These are phyloP conservation scores for Phylloporus scabripes DNA, from an alignment of 768 basidiomycete species.

Conservation along the genomic window DNA sequence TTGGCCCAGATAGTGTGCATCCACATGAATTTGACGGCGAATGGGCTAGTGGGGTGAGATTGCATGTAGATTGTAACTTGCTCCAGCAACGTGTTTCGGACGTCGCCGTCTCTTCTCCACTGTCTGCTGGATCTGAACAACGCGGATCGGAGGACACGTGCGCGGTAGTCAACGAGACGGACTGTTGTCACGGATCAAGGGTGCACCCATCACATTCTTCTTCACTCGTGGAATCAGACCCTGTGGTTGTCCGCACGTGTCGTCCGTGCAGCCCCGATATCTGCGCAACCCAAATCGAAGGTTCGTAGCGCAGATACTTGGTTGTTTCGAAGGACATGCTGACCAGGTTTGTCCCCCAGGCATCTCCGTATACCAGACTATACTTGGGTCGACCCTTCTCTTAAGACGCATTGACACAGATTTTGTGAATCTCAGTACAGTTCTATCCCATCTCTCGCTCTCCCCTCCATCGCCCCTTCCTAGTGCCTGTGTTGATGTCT, in stretches of 20 bases:
- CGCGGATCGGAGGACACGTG: conserved; percentile 1
- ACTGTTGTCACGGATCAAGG: conserved; percentile 3
- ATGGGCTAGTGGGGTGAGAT: conserved; percentile 23
- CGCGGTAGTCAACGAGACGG: conserved; percentile 5
- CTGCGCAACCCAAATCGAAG: conserved; percentile 65
- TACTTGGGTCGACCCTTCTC: conserved; percentile 48
- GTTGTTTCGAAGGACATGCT: conserved; percentile 1
- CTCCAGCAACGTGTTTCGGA: conserved; percentile 6
- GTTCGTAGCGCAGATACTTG: conserved; percentile 32
- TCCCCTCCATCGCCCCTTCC: conserved; percentile 31
- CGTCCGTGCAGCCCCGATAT: conserved; percentile 58
- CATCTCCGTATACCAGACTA: conserved; percentile 70
- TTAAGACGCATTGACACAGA: conserved; percentile 75
- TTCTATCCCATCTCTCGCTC: conserved; percentile 37
- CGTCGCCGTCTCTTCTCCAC: neutral
- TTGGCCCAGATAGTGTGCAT: conserved; percentile 42
- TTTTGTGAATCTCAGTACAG: conserved; percentile 62
- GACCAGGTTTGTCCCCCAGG: conserved; percentile 36
- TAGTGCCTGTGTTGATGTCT: conserved; percentile 45
- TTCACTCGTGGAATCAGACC: conserved; percentile 16
- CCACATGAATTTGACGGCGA: conserved; percentile 39
- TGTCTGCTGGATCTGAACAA: conserved; percentile 1
- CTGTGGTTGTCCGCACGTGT: conserved; percentile 58
- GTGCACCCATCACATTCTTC: neutral
- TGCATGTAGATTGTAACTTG: conserved; percentile 8